These are phyloP conservation scores for Microglena sp. DNA, from an alignment of 139 green algal genomes.

Conservation along the genomic window DNA sequence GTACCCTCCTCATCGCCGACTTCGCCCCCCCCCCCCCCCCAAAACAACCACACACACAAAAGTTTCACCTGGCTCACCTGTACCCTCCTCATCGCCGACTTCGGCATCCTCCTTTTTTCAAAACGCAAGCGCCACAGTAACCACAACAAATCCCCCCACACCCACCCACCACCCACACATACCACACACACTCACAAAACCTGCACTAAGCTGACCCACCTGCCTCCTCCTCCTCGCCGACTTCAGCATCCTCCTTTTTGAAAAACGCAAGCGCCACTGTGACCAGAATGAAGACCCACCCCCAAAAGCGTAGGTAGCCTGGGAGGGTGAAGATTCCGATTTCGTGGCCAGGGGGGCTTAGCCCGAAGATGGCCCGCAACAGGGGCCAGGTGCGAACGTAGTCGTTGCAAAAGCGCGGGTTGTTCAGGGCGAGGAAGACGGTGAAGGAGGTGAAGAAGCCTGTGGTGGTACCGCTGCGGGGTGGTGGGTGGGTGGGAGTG, in stretches of 20 bases:
- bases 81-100: neutral
- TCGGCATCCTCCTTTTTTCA: too few species aligned
- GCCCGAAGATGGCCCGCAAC: conserved; percentile 10
- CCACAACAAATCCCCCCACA: too few species aligned
- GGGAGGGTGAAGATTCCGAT: conserved; percentile 49
- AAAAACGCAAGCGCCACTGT: conserved; percentile 51
- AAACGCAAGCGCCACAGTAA: too few species aligned
- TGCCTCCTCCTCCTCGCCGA: neutral
- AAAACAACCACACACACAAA: neutral
- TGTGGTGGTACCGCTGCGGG: conserved; percentile 35
- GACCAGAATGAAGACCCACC: conserved; percentile 54
- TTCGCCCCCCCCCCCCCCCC: too few species aligned
- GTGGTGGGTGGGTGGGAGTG: too few species aligned
- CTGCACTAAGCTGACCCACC: too few species aligned
- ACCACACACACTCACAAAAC: too few species aligned
- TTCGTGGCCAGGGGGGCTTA: neutral
- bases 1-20: neutral
- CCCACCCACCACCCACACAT: neutral
- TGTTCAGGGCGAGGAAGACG: conserved; percentile 80
- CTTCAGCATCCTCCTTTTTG: conserved; percentile 32
- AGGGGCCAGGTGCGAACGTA: conserved; percentile 3
- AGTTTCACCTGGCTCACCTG: neutral
- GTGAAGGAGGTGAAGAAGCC: conserved; percentile 92
- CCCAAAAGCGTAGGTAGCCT: conserved; percentile 79
- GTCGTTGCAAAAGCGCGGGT: conserved; percentile 17